These are phyloP conservation scores for Mycena amicta DNA, from an alignment of 768 basidiomycete species.

Conservation along the genomic window DNA sequence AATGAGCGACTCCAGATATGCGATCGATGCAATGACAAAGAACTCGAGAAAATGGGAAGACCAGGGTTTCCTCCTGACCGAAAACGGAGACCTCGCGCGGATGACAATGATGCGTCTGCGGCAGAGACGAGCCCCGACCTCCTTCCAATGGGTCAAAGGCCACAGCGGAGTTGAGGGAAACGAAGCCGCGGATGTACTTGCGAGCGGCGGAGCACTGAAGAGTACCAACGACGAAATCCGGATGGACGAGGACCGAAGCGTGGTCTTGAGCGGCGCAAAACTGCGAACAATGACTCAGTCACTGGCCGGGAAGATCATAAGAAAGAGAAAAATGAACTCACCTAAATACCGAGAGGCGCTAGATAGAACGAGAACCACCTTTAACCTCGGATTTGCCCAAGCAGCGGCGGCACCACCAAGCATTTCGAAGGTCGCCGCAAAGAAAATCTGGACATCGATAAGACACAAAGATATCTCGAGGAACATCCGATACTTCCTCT, in stretches of 20 bases:
- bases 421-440: not conserved
- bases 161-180: constrained; percentile 23
- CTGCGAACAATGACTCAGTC: not conserved
- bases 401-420: not conserved
- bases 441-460: not conserved
- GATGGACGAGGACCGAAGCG: not conserved
- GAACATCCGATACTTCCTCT: not conserved
- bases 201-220: not conserved
- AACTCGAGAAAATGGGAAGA: constrained; percentile 28
- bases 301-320: not conserved
- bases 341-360: not conserved
- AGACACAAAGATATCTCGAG: not conserved
- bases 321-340: not conserved
- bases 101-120: constrained; percentile 12
- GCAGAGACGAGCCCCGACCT: constrained; percentile 14
- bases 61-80: constrained; percentile 24
- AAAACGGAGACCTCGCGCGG: constrained; percentile 21
- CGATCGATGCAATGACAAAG: constrained; percentile 24
- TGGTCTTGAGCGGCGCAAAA: not conserved
- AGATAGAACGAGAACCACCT: not conserved
- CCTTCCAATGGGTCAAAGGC: constrained; percentile 31
- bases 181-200: constrained; percentile 11
- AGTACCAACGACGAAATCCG: not conserved
- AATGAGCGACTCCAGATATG: constrained; percentile 27
- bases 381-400: not conserved